phyloP scores from a whole-genome alignment of 495 filamentous ascomycete genomes.

The Lophiotrema nucula region DNA sequence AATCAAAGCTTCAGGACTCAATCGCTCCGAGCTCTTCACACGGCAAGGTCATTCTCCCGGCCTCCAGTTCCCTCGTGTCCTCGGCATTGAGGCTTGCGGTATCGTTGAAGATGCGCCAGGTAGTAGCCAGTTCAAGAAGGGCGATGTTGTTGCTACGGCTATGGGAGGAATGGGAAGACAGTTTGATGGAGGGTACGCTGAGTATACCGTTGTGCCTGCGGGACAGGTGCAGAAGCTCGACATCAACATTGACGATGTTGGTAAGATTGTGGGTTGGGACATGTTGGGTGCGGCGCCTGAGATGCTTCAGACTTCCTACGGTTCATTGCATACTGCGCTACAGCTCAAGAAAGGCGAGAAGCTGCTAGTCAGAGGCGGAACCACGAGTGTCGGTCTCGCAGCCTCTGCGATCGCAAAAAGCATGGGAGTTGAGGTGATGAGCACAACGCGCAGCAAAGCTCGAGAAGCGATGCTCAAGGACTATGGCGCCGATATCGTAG shows the following conservation, averaged over 20 bases:
- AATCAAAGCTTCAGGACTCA: constrained; percentile 54
- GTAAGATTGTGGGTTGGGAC: constrained; percentile 40
- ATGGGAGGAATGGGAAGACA: constrained; percentile 55
- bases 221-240: constrained; percentile 47
- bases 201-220: constrained; percentile 51
- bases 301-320: constrained; percentile 58
- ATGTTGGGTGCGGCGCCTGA: constrained; percentile 53
- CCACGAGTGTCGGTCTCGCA: constrained; percentile 50
- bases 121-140: constrained; percentile 43
- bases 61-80: constrained; percentile 49
- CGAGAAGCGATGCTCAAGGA: constrained; percentile 43
- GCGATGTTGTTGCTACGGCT: constrained; percentile 49
- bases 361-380: constrained; percentile 53
- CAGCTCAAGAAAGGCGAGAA: constrained; percentile 45
- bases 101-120: constrained; percentile 44
- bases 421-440: constrained; percentile 42
- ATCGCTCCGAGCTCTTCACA: constrained; percentile 58
- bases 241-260: constrained; percentile 32
- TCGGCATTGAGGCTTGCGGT: constrained; percentile 56
- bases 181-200: constrained; percentile 57
- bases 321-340: constrained; percentile 44
- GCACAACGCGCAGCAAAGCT: constrained; percentile 45
- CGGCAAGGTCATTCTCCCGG: constrained; percentile 51
- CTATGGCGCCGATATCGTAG: constrained; percentile 45
- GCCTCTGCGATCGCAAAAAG: constrained; percentile 50